Evolutionary conservation across 805 yeast species (phyloP).

Genomic region (Metschnikowia kunwiensis): DNA sequence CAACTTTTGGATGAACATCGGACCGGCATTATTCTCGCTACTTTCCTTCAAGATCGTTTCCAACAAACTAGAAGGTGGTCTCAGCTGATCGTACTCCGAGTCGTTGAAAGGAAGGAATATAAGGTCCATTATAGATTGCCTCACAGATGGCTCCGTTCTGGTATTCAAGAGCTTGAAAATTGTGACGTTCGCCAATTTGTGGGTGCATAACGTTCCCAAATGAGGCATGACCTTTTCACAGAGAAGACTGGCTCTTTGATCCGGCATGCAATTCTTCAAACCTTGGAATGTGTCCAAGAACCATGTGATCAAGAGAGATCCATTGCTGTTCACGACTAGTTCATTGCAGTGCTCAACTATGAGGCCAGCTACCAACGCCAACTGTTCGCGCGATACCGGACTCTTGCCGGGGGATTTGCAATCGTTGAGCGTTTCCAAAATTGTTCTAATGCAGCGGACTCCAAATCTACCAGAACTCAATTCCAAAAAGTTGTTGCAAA

Average conservation of each 20-base stretch:
- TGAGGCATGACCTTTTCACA: constrained; percentile 61
- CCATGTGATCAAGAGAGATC: constrained; percentile 90
- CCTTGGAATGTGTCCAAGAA: constrained; percentile 68
- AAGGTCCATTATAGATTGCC: constrained; percentile 57
- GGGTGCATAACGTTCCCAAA: constrained; percentile 64
- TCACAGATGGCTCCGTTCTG: constrained; percentile 61
- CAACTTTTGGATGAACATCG: constrained; percentile 69
- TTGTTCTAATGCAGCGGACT: constrained; percentile 90
- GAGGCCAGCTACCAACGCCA: constrained; percentile 68
- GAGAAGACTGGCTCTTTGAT: constrained; percentile 55
- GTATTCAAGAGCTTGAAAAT: constrained; percentile 73
- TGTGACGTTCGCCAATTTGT: constrained; percentile 81
- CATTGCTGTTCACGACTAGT: constrained; percentile 79
- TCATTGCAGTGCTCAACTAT: constrained; percentile 76
- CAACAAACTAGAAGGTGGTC: constrained; percentile 45
- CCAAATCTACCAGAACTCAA: constrained; percentile 91
- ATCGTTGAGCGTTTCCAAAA: constrained; percentile 75
- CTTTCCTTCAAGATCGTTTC: constrained; percentile 63
- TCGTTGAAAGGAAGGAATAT: constrained; percentile 55
- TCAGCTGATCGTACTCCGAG: constrained; percentile 20
- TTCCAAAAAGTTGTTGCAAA: constrained; percentile 71
- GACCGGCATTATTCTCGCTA: constrained; percentile 51
- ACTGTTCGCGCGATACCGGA: constrained; percentile 53
- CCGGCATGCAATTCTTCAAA: constrained; percentile 35
- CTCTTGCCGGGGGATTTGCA: constrained; percentile 15